Evolutionary conservation across 2,329 filamentous ascomycete species (phyloP), one percentile per base, ranked within the genome.

Genomic region (Pseudocercospora eumusae): DNA sequence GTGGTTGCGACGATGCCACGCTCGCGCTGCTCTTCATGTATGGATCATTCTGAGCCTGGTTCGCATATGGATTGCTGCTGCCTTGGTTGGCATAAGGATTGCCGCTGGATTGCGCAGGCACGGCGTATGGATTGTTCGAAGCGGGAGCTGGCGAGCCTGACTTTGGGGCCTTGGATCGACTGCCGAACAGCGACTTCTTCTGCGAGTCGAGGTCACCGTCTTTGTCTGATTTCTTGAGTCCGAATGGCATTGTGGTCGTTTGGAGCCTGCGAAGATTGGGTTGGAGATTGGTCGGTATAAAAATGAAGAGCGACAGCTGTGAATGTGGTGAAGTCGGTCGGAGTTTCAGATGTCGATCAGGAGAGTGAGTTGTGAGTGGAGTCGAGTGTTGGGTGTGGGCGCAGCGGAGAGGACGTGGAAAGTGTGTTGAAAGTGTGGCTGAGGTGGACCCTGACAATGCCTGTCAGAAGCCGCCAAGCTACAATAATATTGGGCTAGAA

Each of bases 151-250:
- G 63, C 13, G 69, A 63, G 27, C 80, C 78, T 27, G 82, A 77
- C 59, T 85, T 85, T 67, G 73, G 71, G 21, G 78, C 80, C 73
- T 84, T 86, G 56, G 79, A 81, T 66, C 81, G 78, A 66, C 78
- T 78, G 66, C 84, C 83, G 69, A 88, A 87, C 31, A 88, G 82
- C n/a, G 84, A 83, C 60, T 77, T 78, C 73, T 84, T 82, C 73
- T 79, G 81, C 42, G 76, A 75, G 62, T 83, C 78, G 53, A 83
- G 81, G 66, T 83, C 83, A 70, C 77, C 81, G 64, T 79, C 78
- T 73, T 86, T 86, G 60, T 76, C 74, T 67, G 75, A 73, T 73
- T 83, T 84, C 64, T 78, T 75, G 68, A 85, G 79, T 42, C 79
- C 78, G 70, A 80, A 79, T 10, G 69, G 69, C 70, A 74, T 75